Base-by-base conservation (phyloP, 352 stramenopile species). In the Globisporangium polare region DNA sequence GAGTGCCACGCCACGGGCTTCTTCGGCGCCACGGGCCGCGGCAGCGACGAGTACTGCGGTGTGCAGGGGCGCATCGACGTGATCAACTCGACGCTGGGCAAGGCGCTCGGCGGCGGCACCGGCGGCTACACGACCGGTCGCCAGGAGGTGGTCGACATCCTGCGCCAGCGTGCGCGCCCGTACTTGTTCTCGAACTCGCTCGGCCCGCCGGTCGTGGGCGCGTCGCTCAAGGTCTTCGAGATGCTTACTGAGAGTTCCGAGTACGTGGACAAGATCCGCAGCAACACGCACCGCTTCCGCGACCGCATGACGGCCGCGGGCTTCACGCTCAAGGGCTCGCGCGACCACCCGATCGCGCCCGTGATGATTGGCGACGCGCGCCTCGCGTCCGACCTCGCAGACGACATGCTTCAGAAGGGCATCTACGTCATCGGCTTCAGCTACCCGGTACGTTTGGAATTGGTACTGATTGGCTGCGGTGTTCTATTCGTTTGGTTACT, bases 401-500 rank as follows among this genome's bases (percentile, higher is more conserved):
- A 97, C 58, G 81, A 95, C 52, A 96, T 98, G 89, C 88, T 98
- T 39, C 73, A 96, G 69, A 73, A 88, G 39, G 92, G 93, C 41
- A 97, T 98, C 54, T 98, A 98, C 76, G 93, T 98, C 51, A 97
- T 98, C 56, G 93, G 92, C 46, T 98, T 98, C 66, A 97, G 86
- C 66, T 98, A 94, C 65, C 93, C 93, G 53, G 92, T 98, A 74
- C 47, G 92, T 98, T 71, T 26, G 69, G 47, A 55, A 41, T 55
- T 26, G 24, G n/a, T 41, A 22, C 15, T 58, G 41, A 22, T 12
- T 20, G 15, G 5, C 15, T 52, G 8, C 5, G 24, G 10, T 27
- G 13, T 15, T 53, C 53, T 39, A 13, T 59, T 47, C 12, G 41
- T 22, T 9, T 64, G 18, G 1, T 24, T 47, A 50, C 8, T 22